phyloP scores from a whole-genome alignment of 495 filamentous ascomycete genomes.

The Penicillium coffeae region DNA sequence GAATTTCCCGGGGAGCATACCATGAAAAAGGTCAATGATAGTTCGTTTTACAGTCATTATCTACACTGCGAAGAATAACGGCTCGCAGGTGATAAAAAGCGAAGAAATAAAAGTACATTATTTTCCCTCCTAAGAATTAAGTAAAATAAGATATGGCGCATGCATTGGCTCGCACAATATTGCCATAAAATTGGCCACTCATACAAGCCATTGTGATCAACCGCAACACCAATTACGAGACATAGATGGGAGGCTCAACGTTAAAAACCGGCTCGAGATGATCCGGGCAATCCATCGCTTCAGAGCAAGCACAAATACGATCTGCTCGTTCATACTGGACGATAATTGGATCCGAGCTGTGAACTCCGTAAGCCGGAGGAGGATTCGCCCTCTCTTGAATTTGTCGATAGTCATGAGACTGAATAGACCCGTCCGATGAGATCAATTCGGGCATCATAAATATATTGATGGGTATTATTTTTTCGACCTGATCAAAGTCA shows the following conservation, averaged over 20 bases:
- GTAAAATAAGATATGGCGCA: too few relatives aligned
- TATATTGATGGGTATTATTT: conserved; percentile 16
- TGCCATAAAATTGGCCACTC: too few relatives aligned
- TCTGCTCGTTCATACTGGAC: background rate
- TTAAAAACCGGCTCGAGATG: background rate
- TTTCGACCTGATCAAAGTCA: conserved; percentile 13
- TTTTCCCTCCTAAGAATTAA: too few relatives aligned
- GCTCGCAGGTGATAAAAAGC: too few relatives aligned
- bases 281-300: background rate
- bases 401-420: conserved; percentile 2
- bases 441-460: conserved; percentile 14
- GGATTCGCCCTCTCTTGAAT: conserved; percentile 3
- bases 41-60: too few relatives aligned
- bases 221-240: background rate
- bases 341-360: background rate
- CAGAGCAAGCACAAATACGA: background rate
- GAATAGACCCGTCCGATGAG: conserved; percentile 1
- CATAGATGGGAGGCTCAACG: background rate
- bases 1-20: too few relatives aligned
- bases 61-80: too few relatives aligned
- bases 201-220: too few relatives aligned
- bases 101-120: too few relatives aligned
- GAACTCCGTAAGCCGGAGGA: conserved; percentile 16
- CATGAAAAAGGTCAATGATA: too few relatives aligned
- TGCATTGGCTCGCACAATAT: too few relatives aligned